phyloP scores from a whole-genome alignment of 1,284 basidiomycete species.

The Ceratobasidium sp. region DNA sequence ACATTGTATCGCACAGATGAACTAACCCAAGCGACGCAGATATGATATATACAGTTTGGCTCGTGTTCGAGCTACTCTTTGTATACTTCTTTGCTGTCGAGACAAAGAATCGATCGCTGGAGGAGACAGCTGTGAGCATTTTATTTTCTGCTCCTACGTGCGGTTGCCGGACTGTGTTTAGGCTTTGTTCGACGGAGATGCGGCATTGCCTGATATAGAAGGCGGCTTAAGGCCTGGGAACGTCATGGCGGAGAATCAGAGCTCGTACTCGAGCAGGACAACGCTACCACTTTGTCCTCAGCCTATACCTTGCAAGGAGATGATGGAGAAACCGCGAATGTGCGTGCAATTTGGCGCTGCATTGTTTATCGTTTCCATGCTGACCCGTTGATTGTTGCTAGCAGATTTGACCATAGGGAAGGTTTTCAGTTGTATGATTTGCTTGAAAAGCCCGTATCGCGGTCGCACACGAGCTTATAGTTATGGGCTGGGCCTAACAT shows the following conservation, averaged over 20 bases:
- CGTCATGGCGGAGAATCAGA: slow-evolving; percentile 17
- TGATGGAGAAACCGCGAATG: slow-evolving; percentile 29
- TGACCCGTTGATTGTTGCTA: not conserved
- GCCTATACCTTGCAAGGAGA: not conserved
- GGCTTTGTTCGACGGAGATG: slow-evolving; percentile 37
- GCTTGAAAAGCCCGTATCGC: slow-evolving; percentile 14
- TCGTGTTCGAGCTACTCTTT: slow-evolving; percentile 72
- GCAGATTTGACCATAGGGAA: slow-evolving; percentile 29
- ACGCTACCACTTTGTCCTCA: not conserved
- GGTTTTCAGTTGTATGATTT: slow-evolving; percentile 42
- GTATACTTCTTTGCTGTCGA: slow-evolving; percentile 68
- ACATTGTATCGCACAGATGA: not conserved
- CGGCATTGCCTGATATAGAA: slow-evolving; percentile 35
- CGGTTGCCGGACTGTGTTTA: not conserved
- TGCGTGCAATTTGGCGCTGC: not conserved
- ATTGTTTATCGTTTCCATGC: not conserved
- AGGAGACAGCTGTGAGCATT: slow-evolving; percentile 61
- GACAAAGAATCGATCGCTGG: slow-evolving; percentile 64
- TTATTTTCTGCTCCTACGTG: not conserved
- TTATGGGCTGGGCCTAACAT: not conserved
- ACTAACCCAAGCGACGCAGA: slow-evolving; percentile 46
- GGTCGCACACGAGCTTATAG: slow-evolving; percentile 23
- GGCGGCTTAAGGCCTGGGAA: slow-evolving; percentile 4
- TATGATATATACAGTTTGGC: slow-evolving; percentile 67
- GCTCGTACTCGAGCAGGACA: slow-evolving; percentile 23